Evolutionary conservation across 2,329 filamentous ascomycete genomes (phyloP).

Genomic region (Sclerotiophoma versabilis): DNA sequence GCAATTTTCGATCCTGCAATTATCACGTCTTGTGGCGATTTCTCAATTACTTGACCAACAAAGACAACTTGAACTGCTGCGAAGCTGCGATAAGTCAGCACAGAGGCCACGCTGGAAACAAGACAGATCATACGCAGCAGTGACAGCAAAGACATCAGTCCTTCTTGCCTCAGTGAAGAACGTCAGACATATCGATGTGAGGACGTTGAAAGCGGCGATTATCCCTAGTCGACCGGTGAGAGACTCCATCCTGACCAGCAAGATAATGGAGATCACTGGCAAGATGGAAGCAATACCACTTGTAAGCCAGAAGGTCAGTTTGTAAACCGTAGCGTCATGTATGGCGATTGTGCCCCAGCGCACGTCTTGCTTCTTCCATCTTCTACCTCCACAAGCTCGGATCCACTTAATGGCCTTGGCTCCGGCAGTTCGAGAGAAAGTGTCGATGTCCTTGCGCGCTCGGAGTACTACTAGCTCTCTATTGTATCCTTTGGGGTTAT

Average conservation of each 20-base stretch:
- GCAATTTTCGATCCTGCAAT: background rate
- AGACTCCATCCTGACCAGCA: background rate
- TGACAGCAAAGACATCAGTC: constrained; percentile 19
- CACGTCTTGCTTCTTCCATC: background rate
- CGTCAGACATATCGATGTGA: constrained; percentile 15
- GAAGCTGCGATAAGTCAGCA: background rate
- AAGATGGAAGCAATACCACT: background rate
- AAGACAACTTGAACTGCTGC: background rate
- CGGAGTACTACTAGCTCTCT: constrained; percentile 11
- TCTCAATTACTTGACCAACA: background rate
- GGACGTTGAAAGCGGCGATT: constrained; percentile 21
- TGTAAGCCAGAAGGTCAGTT: constrained; percentile 1
- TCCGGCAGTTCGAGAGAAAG: constrained; percentile 11
- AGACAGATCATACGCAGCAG: constrained; percentile 21
- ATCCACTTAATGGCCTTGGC: background rate
- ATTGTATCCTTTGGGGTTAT: background rate
- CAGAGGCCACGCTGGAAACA: background rate
- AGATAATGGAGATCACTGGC: background rate
- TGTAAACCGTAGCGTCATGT: background rate
- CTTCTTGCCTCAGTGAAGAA: constrained; percentile 19
- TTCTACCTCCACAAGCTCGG: background rate
- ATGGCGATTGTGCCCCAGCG: background rate
- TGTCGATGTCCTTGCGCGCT: constrained; percentile 13
- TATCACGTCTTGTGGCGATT: background rate
- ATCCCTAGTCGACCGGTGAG: constrained; percentile 6